Evolutionary conservation across 2,329 filamentous ascomycete species (phyloP), one percentile per base, ranked within the genome.

Genomic region (Fusarium caatingaense): DNA sequence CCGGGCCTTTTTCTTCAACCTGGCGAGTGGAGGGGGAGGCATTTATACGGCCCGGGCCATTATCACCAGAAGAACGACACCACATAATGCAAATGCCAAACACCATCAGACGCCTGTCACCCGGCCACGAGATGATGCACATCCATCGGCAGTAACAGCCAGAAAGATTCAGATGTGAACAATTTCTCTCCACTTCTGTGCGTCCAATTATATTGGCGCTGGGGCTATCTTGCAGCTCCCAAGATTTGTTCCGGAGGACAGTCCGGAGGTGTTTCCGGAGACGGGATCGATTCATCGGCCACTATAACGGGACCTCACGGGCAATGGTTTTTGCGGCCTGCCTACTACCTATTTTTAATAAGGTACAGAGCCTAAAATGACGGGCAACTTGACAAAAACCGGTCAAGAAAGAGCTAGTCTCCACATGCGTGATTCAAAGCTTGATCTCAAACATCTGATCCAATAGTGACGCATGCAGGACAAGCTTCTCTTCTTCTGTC

Each of bases 181-280:
- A 47, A 27, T 21, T n/a, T 47, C 49, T 63, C 50, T 55, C 70
- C 70, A 71, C 70, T 66, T 49, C 44, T 41, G 47, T 67, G 46
- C 63, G 44, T 63, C 48, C 46, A 57, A 44, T 45, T 53, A 49
- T 44, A 49, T 46, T 65, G 59, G 48, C 41, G 47, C 40, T 61
- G 34, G 34, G 18, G 6, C 32, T 37, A 37, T 63, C 46, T 53
- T 53, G 45, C 49, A 66, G 25, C 46, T 60, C 51, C 48, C 44
- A 53, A 56, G 46, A 55, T 44, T 68, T 55, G 48, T 55, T 58
- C 68, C 63, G 72, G 69, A 59, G 68, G 44, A 37, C 51, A 58
- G 57, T 42, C 72, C 66, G 68, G 72, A 64, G 66, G 54, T 66
- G 68, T 64, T 61, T 46, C 64, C 72, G 72, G 72, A 44, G 56